Evolutionary conservation across 2,329 filamentous ascomycete genomes (phyloP).

Genomic region (Aspergillus ochraceoroseus): DNA sequence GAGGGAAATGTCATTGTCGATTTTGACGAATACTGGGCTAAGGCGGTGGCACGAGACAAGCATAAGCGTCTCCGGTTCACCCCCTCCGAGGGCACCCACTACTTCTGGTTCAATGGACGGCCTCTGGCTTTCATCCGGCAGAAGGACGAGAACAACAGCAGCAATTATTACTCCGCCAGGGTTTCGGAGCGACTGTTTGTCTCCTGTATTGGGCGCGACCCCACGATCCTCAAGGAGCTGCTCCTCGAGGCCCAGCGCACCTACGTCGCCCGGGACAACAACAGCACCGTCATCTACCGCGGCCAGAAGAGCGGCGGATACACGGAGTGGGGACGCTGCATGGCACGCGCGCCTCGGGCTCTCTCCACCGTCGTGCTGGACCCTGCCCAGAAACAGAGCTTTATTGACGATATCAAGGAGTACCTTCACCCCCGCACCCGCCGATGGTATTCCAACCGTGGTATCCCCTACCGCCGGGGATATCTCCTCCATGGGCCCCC

Average conservation of each 20-base stretch:
- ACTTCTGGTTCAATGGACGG: conserved; percentile 61
- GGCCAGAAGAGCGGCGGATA: conserved; percentile 25
- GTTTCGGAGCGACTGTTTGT: conserved; percentile 32
- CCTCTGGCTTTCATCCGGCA: conserved; percentile 44
- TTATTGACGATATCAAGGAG: conserved; percentile 53
- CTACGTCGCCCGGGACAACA: conserved; percentile 35
- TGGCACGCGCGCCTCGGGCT: conserved; percentile 47
- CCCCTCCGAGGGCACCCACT: conserved; percentile 62
- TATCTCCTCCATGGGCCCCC: conserved; percentile 78
- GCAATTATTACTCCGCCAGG: conserved; percentile 12
- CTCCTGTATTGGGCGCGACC: conserved; percentile 35
- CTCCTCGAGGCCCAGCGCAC: conserved; percentile 35
- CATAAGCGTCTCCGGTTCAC: conserved; percentile 51
- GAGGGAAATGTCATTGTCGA: conserved; percentile 37
- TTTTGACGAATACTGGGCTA: conserved; percentile 41
- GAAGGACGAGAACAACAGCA: conserved; percentile 24
- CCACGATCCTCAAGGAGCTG: conserved; percentile 32
- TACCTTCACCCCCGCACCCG: conserved; percentile 51
- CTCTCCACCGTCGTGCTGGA: conserved; percentile 55
- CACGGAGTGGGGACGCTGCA: conserved; percentile 35
- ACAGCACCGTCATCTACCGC: conserved; percentile 39
- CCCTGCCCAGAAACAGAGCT: conserved; percentile 45
- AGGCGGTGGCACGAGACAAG: conserved; percentile 37
- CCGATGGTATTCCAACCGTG: conserved; percentile 74
- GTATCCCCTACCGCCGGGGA: conserved; percentile 78